Base-by-base conservation (phyloP, 306 rosid species). In the Cicer arietinum region DNA sequence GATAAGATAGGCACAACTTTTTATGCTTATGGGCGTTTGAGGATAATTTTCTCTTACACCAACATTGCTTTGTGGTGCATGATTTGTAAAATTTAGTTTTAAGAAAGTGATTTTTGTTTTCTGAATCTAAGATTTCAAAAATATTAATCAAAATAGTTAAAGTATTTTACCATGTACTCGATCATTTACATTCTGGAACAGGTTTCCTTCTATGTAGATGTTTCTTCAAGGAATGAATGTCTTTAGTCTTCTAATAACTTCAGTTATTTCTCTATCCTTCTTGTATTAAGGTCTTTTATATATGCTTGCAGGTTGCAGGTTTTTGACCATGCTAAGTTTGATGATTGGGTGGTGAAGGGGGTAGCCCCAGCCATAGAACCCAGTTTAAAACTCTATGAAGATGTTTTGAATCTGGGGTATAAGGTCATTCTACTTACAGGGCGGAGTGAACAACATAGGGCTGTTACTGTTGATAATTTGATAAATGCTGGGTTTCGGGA, bases 361-460 rank as follows among this genome's bases (percentile, higher is more conserved):
- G 62, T 14, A 59, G 90, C 97, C 65, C 93, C 90, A 3, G 88
- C 91, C 6, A 77, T 94, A 51, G 75, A 82, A 64, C 79, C 92
- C 77, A 87, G 96, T 85, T 92, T 94, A 71, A 85, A 85, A 80
- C 96, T 90, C 68, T 90, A 92, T 63, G 85, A 90, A 76, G 90
- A 89, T 81, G 76, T 94, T 67, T 43, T 89, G 84, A 81, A 77
- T 14, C 13, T 86, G 85, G 98, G 98, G 13, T 87, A 85, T 77
- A 91, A 90, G 89, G 84, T 94, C 51, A 77, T 94, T 84, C 86
- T 94, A 78, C 81, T 94, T 78, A 94, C 97, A n/a, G 98, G 98
- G 22, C 82, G 97, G 66, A 76, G 79, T 6, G 99, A 94, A 76
- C 74, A 73, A 25, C 96, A 86, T 35, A 80, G 96, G 80, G 58